Base-by-base conservation (phyloP, 495 filamentous ascomycete genomes). In the Hypoxylon intermedium region DNA sequence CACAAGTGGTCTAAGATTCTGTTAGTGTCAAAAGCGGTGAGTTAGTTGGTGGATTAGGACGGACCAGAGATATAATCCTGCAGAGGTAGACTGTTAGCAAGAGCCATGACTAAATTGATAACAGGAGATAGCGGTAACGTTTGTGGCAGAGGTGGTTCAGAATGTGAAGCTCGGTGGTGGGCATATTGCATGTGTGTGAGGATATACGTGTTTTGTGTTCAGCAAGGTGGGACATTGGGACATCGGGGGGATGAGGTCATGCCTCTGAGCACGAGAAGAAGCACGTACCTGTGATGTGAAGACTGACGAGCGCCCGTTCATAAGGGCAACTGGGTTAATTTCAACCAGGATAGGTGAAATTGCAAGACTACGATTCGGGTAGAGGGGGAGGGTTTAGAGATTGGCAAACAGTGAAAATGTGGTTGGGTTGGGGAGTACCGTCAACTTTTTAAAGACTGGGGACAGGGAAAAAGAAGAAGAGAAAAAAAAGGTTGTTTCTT, bases 41-140 rank as follows among this genome's bases (percentile, higher is more conserved):
- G 75, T 74, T 61, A 75, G 67, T 56, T 55, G 58, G 21, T 44
- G 37, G 53, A 48, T 65, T 52, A 41, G 53, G 62, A 71, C 82
- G 68, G 77, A 91, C 89, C 90, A 89, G 91, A 96, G 82, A 96
- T 90, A 82, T 96, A 96, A 84, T 96, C 91, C 91, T 94, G 71
- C 49, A 60, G 53, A 34, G 48, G 70, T 23, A 69, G 55, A 43
- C 33, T 19, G 62, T 81, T 72, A 79, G 75, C 66, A 62, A 61
- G 34, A 53, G 37, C 15, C 55, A 58, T 37, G 41, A 26, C 16
- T 47, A 59, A 50, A 60, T 13, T 58, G 56, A 56, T 9, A 57
- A 50, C 2, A 48, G 12, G 16, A 61, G 31, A 57, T 23, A 41
- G 40, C 9, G 15, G 24, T 19, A 38, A 31, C 23, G 19, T 38